Evolutionary conservation across 192 early-diverging fungal genomes (phyloP), one percentile per base, ranked within the genome.

Genomic region (Thamnidium elegans): DNA sequence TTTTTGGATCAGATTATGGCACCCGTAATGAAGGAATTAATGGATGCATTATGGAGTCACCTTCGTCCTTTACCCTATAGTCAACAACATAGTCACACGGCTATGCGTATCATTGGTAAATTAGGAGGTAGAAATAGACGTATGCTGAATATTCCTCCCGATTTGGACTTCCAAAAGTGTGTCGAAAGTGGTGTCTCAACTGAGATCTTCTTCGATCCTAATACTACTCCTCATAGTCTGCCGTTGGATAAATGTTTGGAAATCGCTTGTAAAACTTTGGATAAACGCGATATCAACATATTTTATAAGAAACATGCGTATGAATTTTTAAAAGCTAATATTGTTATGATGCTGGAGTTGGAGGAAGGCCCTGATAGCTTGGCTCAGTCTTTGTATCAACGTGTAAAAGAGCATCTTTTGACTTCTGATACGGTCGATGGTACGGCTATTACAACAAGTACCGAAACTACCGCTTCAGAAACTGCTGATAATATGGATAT

Each of bases 121-220:
- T 85, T 99, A 31, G 98, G 98, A n/a, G 98, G 98, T 1, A 79
- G 95, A 23, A 99, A 99, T 74, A 84, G 96, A 48, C 79, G 92
- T 34, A 86, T 94, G 81, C 75, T 98, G 19, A 84, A 86, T 55
- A 87, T 86, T 42, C 86, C 90, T 15, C 84, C 85, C 39, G 76
- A 79, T 39, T 72, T 89, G 31, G 55, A 70, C 21, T 72, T 72
- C 48, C 63, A 71, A 8, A 51, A 67, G 10, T 77, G 77, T 31
- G 69, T 74, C 8, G 81, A 87, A 53, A 73, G 62, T 53, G 86
- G 82, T 23, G 65, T 92, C 47, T 85, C 89, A 43, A 50, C 87
- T 30, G 74, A 79, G 47, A 62, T 92, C 39, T 62, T 76, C 23
- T 90, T 92, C 69, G 79, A 82, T 44, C 74, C 79, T 3, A 80